A percentile compares a stretch with the other conserved stretches of the same genome.
These are phyloP conservation scores for Ploettnerulaceae sp. DNA, from an alignment of 2,329 filamentous ascomycete genomes.

Conservation along the genomic window DNA sequence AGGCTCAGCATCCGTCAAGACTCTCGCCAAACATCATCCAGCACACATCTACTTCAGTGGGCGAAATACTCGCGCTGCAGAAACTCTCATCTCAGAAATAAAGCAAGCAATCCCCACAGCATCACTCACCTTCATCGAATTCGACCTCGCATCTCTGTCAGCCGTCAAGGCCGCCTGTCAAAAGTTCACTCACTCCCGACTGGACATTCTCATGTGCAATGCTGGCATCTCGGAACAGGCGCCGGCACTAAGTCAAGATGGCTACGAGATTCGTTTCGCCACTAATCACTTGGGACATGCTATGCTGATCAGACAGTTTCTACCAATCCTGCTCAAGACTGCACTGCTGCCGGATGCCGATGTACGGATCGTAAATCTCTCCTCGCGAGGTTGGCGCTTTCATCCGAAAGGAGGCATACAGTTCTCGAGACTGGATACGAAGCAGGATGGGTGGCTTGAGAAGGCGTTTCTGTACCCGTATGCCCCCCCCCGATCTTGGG, in stretches of 20 bases:
- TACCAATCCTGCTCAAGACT: constrained; percentile 31
- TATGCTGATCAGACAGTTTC: constrained; percentile 38
- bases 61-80: constrained; percentile 35
- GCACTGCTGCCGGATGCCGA: constrained; percentile 8
- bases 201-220: constrained; percentile 45
- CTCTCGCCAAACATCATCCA: constrained; percentile 39
- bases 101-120: constrained; percentile 7
- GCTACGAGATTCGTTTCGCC: constrained; percentile 46
- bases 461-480: constrained; percentile 6
- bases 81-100: constrained; percentile 20
- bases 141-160: constrained; percentile 42
- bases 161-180: constrained; percentile 40
- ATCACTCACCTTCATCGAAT: constrained; percentile 15
- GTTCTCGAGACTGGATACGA: constrained; percentile 13
- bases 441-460: constrained; percentile 10
- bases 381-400: constrained; percentile 10
- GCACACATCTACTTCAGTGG: constrained; percentile 37
- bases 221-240: constrained; percentile 40
- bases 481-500: constrained; percentile 23
- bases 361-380: constrained; percentile 22
- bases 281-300: constrained; percentile 48
- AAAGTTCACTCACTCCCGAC: constrained; percentile 35
- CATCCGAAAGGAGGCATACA: constrained; percentile 11
- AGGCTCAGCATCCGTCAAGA: constrained; percentile 39
- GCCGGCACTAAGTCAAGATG: constrained; percentile 38